phyloP scores from a whole-genome alignment of 2,329 filamentous ascomycete species.

The Fusarium pseudocircinatum region DNA sequence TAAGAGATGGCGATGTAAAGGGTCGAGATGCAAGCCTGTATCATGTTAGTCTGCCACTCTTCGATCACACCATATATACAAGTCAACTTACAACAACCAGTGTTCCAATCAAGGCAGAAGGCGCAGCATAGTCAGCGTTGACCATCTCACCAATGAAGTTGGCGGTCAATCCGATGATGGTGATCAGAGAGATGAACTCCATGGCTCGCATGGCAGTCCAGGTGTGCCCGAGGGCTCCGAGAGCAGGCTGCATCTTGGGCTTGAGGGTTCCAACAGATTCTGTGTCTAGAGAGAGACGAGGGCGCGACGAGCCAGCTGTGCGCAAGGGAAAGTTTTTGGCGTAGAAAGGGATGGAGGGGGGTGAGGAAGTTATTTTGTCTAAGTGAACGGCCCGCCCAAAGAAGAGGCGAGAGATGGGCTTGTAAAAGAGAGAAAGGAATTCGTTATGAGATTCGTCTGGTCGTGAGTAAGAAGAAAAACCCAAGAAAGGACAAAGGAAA shows the following conservation, averaged over 20 bases:
- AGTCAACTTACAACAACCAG: slow-evolving; percentile 75
- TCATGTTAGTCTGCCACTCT: background rate
- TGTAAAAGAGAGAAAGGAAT: slow-evolving; percentile 7
- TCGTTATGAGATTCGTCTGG: slow-evolving; percentile 21
- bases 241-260: slow-evolving; percentile 59
- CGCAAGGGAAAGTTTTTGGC: slow-evolving; percentile 54
- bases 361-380: slow-evolving; percentile 48
- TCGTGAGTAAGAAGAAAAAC: slow-evolving; percentile 36
- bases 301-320: slow-evolving; percentile 52
- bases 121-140: slow-evolving; percentile 69
- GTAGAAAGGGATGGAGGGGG: slow-evolving; percentile 52
- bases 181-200: slow-evolving; percentile 76
- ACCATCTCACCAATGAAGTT: slow-evolving; percentile 86
- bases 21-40: slow-evolving; percentile 77
- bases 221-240: slow-evolving; percentile 79
- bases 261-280: slow-evolving; percentile 35
- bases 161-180: slow-evolving; percentile 81
- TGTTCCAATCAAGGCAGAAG: slow-evolving; percentile 79
- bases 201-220: slow-evolving; percentile 79
- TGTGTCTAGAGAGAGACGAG: slow-evolving; percentile 56
- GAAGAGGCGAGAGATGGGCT: slow-evolving; percentile 29
- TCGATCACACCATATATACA: background rate
- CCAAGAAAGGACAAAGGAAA: slow-evolving; percentile 42
- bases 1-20: slow-evolving; percentile 83
- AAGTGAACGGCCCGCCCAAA: slow-evolving; percentile 32